phyloP scores from a whole-genome alignment of 108 stramenopile species.

The Cyclotella kingstonii region DNA sequence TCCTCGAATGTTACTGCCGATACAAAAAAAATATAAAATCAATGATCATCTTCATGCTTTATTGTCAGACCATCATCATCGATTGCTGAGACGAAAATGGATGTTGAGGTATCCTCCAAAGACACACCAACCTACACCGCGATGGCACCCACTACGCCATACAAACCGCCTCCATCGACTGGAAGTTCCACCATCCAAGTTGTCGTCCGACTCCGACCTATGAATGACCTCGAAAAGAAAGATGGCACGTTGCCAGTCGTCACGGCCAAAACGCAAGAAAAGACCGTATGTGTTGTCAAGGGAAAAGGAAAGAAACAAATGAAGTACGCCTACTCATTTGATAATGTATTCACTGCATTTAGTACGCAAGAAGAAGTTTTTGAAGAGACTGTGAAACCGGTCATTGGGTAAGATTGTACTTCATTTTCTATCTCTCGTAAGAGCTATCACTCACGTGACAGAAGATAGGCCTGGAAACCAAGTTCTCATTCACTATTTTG shows the following conservation, averaged over 20 bases:
- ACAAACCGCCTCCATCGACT: not conserved
- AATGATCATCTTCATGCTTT: no score
- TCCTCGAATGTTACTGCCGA: no score
- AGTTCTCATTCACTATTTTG: not conserved
- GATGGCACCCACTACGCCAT: not conserved
- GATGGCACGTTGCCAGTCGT: conserved; percentile 69
- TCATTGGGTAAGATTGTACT: conserved; percentile 41
- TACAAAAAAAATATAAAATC: no score
- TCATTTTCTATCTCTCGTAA: not conserved
- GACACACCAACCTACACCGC: not conserved
- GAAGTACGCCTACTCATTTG: conserved; percentile 57
- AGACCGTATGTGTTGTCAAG: conserved; percentile 73
- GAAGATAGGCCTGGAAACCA: no score
- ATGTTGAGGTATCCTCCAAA: no score
- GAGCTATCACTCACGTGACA: no score
- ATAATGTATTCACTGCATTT: conserved; percentile 79
- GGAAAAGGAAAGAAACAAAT: conserved; percentile 62
- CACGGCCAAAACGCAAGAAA: conserved; percentile 65
- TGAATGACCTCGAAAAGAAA: conserved; percentile 66
- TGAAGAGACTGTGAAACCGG: conserved; percentile 71
- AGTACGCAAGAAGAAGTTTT: conserved; percentile 80
- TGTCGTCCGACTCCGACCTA: conserved; percentile 74
- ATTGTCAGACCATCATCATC: no score
- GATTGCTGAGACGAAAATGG: no score
- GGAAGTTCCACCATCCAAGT: conserved; percentile 63